phyloP scores from a whole-genome alignment of 2,329 filamentous ascomycete genomes.

The Aaosphaeria pasadenensis region DNA sequence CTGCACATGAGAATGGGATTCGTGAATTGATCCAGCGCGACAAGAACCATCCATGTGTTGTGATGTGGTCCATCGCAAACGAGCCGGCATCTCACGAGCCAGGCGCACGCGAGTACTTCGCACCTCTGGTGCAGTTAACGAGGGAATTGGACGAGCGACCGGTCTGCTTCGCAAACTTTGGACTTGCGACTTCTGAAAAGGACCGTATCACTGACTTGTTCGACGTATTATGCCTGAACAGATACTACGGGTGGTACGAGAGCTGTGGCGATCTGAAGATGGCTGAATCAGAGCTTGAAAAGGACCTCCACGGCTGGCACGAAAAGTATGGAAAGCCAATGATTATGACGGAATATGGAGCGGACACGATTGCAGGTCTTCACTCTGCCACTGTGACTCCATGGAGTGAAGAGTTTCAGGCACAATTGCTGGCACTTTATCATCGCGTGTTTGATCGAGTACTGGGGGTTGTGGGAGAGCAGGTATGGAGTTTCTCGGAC shows the following conservation, averaged over 20 bases:
- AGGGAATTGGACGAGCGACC: conserved; percentile 5
- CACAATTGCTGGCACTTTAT: conserved; percentile 2
- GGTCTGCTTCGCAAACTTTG: conserved; percentile 8
- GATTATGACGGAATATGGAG: conserved; percentile 10
- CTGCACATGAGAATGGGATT: conserved; percentile 3
- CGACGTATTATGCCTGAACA: conserved; percentile 8
- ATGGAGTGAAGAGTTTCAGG: conserved; percentile 10
- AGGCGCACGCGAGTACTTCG: conserved; percentile 8
- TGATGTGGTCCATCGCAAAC: conserved; percentile 7
- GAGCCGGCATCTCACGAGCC: conserved; percentile 10
- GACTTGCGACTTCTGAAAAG: conserved; percentile 4
- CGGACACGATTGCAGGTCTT: conserved; percentile 8
- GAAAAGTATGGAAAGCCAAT: conserved; percentile 8
- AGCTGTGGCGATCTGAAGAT: conserved; percentile 4
- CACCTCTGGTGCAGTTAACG: conserved; percentile 3
- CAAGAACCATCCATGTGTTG: conserved; percentile 8
- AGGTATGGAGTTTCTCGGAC: conserved; percentile 10
- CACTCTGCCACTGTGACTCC: conserved; percentile 1
- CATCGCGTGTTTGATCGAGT: conserved; percentile 8
- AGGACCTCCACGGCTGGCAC: conserved; percentile 4
- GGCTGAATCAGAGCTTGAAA: conserved; percentile 4
- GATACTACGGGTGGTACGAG: conserved; percentile 11
- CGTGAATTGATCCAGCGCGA: conserved; percentile 7
- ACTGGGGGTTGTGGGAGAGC: conserved; percentile 4
- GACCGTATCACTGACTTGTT: conserved; percentile 7